Evolutionary conservation across 306 rosid genomes (phyloP).

Genomic region (Morella rubra): DNA sequence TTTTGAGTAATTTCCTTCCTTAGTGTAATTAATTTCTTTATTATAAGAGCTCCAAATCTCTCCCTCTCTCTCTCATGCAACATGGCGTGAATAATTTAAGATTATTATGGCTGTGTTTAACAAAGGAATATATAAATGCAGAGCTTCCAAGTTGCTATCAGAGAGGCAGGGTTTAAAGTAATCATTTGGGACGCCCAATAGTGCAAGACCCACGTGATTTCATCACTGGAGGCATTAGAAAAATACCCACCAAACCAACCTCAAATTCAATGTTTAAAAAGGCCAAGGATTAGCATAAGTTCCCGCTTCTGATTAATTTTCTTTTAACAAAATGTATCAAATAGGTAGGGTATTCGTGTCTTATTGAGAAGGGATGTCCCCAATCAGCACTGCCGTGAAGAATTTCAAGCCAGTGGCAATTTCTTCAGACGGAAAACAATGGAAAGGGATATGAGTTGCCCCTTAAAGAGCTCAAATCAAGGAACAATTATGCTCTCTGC

Average conservation of each 20-base stretch:
- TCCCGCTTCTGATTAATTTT: background rate
- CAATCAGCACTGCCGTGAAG: background rate
- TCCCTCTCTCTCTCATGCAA: slow-evolving; percentile 33
- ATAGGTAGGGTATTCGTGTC: slow-evolving; percentile 9
- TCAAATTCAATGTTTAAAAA: slow-evolving; percentile 41
- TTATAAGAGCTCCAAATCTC: slow-evolving; percentile 46
- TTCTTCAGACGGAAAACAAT: slow-evolving; percentile 5
- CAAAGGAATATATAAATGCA: slow-evolving; percentile 51
- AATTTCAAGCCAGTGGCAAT: slow-evolving; percentile 16
- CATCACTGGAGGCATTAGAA: slow-evolving; percentile 37
- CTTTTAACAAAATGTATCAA: background rate
- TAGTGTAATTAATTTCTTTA: too few relatives aligned
- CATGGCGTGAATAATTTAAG: slow-evolving; percentile 62
- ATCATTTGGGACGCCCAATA: slow-evolving; percentile 37
- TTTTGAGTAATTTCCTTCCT: too few relatives aligned
- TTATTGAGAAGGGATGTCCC: slow-evolving; percentile 18
- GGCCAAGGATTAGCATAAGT: slow-evolving; percentile 21
- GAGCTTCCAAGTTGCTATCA: slow-evolving; percentile 46
- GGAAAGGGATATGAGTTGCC: slow-evolving; percentile 1
- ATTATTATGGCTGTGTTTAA: slow-evolving; percentile 40
- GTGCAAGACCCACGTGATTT: slow-evolving; percentile 75
- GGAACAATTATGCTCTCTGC: background rate
- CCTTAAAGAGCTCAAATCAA: slow-evolving; percentile 1
- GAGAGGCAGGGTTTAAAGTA: slow-evolving; percentile 41
- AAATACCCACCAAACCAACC: slow-evolving; percentile 31